Conservation (phyloP, 2,329 filamentous ascomycete species). For the Chaetomium strumarium region DNA sequence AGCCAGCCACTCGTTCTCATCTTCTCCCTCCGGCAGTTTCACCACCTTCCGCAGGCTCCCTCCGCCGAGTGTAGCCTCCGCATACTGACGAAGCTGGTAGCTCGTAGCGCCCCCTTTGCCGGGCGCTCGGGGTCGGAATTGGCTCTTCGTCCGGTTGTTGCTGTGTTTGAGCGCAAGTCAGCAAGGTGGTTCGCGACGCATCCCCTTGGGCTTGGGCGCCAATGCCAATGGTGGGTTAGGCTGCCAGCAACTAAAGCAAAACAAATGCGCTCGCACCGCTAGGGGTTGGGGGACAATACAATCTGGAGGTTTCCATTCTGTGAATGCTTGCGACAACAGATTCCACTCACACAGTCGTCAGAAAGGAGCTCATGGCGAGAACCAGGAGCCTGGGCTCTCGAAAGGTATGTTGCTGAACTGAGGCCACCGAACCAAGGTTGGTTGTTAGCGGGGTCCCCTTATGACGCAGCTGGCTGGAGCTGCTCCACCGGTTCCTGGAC, state of each 20-base stretch:
- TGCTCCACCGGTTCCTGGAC: conserved; percentile 6
- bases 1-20: conserved; percentile 95
- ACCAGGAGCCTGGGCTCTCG: not conserved
- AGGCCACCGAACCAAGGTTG: conserved; percentile 5
- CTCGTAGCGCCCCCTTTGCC: conserved; percentile 78
- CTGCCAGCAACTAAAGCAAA: not conserved
- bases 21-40: conserved; percentile 93
- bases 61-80: conserved; percentile 90
- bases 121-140: conserved; percentile 81
- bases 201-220: not conserved
- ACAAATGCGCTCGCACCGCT: conserved; percentile 29
- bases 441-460: conserved; percentile 21
- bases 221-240: conserved; percentile 3
- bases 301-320: conserved; percentile 11
- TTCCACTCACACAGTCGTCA: conserved; percentile 70
- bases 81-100: conserved; percentile 96
- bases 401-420: conserved; percentile 20
- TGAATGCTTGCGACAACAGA: not conserved
- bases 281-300: conserved; percentile 8
- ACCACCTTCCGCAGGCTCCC: conserved; percentile 95
- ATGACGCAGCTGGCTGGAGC: conserved; percentile 18
- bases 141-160: conserved; percentile 80
- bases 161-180: conserved; percentile 37
- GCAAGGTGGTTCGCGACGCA: conserved; percentile 1
- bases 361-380: conserved; percentile 64